Evolutionary conservation across 1,284 basidiomycete species (phyloP).

Genomic region (Megacollybia platyphylla): DNA sequence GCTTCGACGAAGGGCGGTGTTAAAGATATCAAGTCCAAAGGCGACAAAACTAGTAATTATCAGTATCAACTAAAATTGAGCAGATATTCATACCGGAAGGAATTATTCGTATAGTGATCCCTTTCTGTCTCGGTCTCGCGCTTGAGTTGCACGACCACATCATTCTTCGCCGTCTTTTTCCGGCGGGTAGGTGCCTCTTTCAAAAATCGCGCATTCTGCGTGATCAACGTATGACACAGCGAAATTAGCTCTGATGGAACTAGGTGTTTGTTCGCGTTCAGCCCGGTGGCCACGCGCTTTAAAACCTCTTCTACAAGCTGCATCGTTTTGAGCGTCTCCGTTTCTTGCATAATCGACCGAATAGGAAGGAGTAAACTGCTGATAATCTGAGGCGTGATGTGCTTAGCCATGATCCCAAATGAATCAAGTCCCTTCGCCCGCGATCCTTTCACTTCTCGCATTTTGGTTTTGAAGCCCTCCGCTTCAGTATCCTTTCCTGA

Average conservation of each 20-base stretch:
- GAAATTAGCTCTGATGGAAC: conserved; percentile 63
- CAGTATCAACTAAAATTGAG: not conserved
- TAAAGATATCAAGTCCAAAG: conserved; percentile 89
- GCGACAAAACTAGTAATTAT: conserved; percentile 62
- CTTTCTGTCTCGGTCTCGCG: conserved; percentile 42
- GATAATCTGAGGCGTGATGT: conserved; percentile 67
- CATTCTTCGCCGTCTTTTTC: conserved; percentile 31
- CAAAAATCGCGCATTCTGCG: conserved; percentile 80
- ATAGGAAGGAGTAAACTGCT: conserved; percentile 64
- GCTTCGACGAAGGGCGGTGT: conserved; percentile 76
- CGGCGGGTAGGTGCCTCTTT: conserved; percentile 36
- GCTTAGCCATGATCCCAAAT: conserved; percentile 70
- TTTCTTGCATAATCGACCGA: not conserved
- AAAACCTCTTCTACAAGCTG: conserved; percentile 19
- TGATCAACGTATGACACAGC: conserved; percentile 85
- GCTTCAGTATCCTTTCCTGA: conserved; percentile 84
- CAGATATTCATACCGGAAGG: conserved; percentile 45
- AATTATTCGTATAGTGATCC: conserved; percentile 78
- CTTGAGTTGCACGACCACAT: conserved; percentile 71
- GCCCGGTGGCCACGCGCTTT: conserved; percentile 70
- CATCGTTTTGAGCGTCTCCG: not conserved
- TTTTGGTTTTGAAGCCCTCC: conserved; percentile 91
- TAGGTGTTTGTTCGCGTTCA: conserved; percentile 76
- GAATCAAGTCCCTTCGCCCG: conserved; percentile 75
- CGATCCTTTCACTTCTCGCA: conserved; percentile 79